Evolutionary conservation across 73 alveolate species (phyloP).

Genomic region (Breviolum minutum): DNA sequence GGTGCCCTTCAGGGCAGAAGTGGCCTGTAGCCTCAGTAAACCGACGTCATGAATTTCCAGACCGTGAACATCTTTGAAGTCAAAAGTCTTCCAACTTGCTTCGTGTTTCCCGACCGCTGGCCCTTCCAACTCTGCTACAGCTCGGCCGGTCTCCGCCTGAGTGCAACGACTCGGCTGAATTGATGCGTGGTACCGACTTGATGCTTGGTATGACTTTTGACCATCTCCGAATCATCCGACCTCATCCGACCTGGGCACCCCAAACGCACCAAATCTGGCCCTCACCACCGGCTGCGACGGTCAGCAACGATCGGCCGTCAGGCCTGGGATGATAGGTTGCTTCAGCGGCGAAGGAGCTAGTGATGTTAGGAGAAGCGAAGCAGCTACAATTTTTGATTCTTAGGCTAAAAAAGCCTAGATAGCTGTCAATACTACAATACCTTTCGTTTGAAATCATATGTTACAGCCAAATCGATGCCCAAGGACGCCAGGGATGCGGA

Average conservation of each 20-base stretch:
- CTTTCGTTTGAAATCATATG: too few relatives aligned
- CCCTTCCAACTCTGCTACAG: constrained; percentile 89
- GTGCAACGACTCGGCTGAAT: background rate
- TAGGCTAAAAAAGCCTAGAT: background rate
- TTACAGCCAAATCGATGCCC: background rate
- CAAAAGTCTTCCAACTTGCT: too few relatives aligned
- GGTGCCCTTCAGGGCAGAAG: constrained; percentile 71
- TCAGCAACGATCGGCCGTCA: constrained; percentile 88
- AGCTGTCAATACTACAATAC: background rate
- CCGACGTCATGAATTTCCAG: background rate
- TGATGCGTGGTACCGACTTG: too few relatives aligned
- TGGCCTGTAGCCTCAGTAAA: constrained; percentile 57
- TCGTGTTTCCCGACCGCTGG: background rate
- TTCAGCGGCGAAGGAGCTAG: background rate
- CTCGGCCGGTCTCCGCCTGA: constrained; percentile 94
- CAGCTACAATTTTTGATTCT: background rate
- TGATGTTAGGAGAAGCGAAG: background rate
- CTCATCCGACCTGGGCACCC: background rate
- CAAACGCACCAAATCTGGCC: constrained; percentile 72
- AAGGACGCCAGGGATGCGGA: constrained; percentile 80
- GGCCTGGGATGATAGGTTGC: constrained; percentile 23
- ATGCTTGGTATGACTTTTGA: background rate
- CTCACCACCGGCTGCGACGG: constrained; percentile 88
- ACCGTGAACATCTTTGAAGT: too few relatives aligned
- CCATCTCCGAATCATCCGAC: background rate